Base-by-base conservation (phyloP, 306 rosid species). In the Luffa acutangula region DNA sequence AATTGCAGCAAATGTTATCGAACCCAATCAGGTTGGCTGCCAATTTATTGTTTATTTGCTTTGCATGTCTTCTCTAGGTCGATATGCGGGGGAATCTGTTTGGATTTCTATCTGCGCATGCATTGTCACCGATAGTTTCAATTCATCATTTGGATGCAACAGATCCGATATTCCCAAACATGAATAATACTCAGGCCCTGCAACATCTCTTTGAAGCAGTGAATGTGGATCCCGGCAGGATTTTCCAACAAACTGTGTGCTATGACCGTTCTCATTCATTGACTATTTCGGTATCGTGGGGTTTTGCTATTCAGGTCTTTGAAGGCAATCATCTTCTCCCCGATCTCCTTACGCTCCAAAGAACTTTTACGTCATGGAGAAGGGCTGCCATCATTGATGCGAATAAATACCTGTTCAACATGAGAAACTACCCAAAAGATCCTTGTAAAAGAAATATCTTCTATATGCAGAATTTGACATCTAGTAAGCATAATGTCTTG, bases 241-340 rank as follows among this genome's bases (percentile, higher is more conserved):
- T 89, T 60, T 84, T 93, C 86, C 99, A 93, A 82, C 97, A 89
- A 82, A 85, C 87, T 58, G 93, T 91, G 74, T 95, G 99, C 91
- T 95, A 95, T 79, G 96, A 91, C 66, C 85, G 43, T 42, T 73
- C 85, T 4, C 89, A 71, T 69, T 90, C 90, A 4, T 82, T 91
- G 91, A 91, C 96, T 25, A 78, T 93, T 83, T 91, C 97, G 3
- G 87, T 95, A 80, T 86, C 96, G 7, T 95, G 99, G 97, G 99
- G 97, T 48, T 87, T 80, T 77, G 88, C 93, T 9, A 64, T 95
- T 78, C 97, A 91, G 87, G 86, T 95, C 49, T 87, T 80, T 69
- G 84, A 89, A 80, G 93, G 96, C 79, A 93, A 89, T 62, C 85
- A 78, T 60, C 88, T 90, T 83, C 91, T 95, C 75, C 92, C 94